Evolutionary conservation across 495 filamentous ascomycete genomes (phyloP).

Genomic region (Chaetomium fimeti): DNA sequence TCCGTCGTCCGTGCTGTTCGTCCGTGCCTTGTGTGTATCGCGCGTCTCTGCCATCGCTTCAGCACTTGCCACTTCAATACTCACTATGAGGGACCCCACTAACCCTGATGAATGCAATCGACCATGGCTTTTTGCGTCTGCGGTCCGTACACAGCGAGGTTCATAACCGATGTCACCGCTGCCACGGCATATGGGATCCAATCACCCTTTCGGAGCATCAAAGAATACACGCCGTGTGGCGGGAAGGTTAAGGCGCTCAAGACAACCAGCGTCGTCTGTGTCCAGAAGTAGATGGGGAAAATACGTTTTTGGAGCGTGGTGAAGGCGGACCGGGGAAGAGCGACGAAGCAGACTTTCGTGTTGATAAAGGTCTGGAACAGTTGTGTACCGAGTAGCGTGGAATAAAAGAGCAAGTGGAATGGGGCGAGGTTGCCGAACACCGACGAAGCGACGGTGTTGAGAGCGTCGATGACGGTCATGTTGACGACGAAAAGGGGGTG

Average conservation of each 20-base stretch:
- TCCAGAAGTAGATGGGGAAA: slow-evolving; percentile 55
- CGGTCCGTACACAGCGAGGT: slow-evolving; percentile 50
- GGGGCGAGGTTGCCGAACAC: slow-evolving; percentile 25
- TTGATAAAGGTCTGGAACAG: slow-evolving; percentile 51
- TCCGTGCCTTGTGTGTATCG: not conserved
- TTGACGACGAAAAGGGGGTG: not conserved
- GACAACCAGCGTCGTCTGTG: slow-evolving; percentile 45
- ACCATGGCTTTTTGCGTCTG: slow-evolving; percentile 47
- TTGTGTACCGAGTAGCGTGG: slow-evolving; percentile 52
- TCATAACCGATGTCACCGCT: slow-evolving; percentile 43
- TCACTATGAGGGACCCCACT: not conserved
- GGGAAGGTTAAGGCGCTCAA: slow-evolving; percentile 50
- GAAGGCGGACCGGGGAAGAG: slow-evolving; percentile 51
- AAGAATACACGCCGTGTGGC: slow-evolving; percentile 41
- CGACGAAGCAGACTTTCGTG: slow-evolving; percentile 40
- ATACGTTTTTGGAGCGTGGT: slow-evolving; percentile 51
- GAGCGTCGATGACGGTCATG: not conserved
- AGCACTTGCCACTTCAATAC: not conserved
- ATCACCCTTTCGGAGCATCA: slow-evolving; percentile 35
- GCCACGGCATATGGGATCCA: slow-evolving; percentile 45
- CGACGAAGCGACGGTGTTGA: not conserved
- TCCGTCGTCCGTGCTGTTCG: not conserved
- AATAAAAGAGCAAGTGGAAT: slow-evolving; percentile 54
- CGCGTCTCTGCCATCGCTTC: not conserved
- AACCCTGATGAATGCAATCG: slow-evolving; percentile 47